A percentile compares a stretch with the other conserved stretches of the same genome.
phyloP scores from a whole-genome alignment of 176 grass and related monocot genomes.

The Cenchrus purpureus region DNA sequence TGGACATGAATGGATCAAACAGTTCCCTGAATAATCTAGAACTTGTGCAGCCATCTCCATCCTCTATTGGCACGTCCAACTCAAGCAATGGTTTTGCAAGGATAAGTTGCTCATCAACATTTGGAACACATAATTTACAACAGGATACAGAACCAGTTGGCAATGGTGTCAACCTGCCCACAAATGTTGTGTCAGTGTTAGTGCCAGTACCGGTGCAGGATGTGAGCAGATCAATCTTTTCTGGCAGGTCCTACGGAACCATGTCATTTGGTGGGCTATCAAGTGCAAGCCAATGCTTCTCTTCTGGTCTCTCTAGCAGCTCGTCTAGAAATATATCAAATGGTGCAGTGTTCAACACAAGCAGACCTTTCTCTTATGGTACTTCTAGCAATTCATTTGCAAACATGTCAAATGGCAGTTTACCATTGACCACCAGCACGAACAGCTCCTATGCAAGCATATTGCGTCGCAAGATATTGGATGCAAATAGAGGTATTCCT shows the following conservation, averaged over 20 bases:
- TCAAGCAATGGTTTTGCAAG: neutral
- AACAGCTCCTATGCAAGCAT: neutral
- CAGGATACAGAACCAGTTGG: neutral
- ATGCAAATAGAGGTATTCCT: neutral
- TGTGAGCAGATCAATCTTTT: neutral
- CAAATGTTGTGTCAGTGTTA: neutral
- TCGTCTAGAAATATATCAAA: neutral
- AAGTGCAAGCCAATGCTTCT: neutral
- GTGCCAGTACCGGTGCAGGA: neutral
- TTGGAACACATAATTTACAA: slow-evolving; percentile 14
- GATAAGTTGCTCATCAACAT: slow-evolving; percentile 16
- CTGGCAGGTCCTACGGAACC: neutral
- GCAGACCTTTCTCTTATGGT: neutral
- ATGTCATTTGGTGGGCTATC: neutral
- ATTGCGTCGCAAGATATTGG: neutral
- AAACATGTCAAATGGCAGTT: slow-evolving; percentile 7
- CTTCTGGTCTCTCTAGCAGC: neutral
- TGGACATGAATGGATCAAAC: slow-evolving; percentile 20
- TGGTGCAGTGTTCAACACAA: neutral
- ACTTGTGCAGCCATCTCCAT: slow-evolving; percentile 4
- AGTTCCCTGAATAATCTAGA: slow-evolving; percentile 34
- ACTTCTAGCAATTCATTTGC: neutral
- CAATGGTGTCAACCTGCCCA: slow-evolving; percentile 7
- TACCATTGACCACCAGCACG: neutral
- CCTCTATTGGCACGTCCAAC: neutral